Conservation (phyloP, 2,329 filamentous ascomycete genomes). For the Torrubiella hemipterigena region DNA sequence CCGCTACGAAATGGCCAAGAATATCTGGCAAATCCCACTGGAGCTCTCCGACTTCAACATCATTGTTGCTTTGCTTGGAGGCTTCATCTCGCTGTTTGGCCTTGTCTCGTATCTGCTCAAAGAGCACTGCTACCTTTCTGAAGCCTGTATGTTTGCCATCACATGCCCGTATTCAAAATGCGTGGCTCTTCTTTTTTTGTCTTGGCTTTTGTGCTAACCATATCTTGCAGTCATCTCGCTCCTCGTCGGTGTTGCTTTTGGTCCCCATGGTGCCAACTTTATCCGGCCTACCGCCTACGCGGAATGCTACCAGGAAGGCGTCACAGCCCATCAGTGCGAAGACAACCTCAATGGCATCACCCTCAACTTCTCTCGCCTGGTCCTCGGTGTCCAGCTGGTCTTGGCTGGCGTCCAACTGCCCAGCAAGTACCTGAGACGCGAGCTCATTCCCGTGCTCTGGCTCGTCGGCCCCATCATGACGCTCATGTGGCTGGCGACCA, state of each 20-base stretch:
- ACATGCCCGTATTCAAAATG: not conserved
- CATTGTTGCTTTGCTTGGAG: constrained; percentile 66
- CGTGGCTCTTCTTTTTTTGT: constrained; percentile 1
- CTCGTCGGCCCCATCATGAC: constrained; percentile 78
- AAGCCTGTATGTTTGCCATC: constrained; percentile 54
- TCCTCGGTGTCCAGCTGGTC: constrained; percentile 82
- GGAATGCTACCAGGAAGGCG: constrained; percentile 13
- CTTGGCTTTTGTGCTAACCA: constrained; percentile 2
- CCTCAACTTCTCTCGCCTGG: constrained; percentile 73
- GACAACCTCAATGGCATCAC: constrained; percentile 59
- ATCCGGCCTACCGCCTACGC: constrained; percentile 70
- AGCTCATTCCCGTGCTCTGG: constrained; percentile 66
- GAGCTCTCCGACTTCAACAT: constrained; percentile 72
- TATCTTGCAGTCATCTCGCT: constrained; percentile 61
- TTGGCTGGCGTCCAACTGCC: constrained; percentile 81
- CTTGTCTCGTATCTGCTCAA: constrained; percentile 83
- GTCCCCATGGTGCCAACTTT: constrained; percentile 64
- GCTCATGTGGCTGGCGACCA: constrained; percentile 77
- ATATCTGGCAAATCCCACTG: constrained; percentile 29
- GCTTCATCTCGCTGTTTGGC: constrained; percentile 83
- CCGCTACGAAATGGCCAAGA: constrained; percentile 34
- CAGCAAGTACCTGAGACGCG: constrained; percentile 62
- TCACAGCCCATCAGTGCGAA: constrained; percentile 18
- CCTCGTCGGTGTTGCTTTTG: constrained; percentile 66
- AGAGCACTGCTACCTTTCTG: constrained; percentile 81